A percentile compares a stretch with the other conserved stretches of the same genome.
phyloP scores from a whole-genome alignment of 192 early-diverging fungal genomes.

The Coemansia javaensis region DNA sequence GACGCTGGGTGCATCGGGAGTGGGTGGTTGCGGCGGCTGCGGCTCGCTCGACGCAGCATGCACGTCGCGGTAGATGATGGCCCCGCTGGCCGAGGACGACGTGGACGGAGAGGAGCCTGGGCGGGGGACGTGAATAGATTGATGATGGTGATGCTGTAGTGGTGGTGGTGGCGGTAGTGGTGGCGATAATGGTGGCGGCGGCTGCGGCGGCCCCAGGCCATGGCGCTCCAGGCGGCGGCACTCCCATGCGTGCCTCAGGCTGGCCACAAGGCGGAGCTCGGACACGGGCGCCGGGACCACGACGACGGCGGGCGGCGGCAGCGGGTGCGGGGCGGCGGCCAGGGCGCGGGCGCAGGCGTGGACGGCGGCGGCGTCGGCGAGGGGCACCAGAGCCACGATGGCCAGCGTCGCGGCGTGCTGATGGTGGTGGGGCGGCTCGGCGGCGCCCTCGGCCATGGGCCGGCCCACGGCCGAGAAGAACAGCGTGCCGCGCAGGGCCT shows the following conservation, averaged over 20 bases:
- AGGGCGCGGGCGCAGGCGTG: constrained; percentile 14
- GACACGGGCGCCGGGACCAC: constrained; percentile 33
- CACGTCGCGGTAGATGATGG: constrained; percentile 25
- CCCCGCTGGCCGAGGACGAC: constrained; percentile 21
- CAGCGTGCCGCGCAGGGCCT: constrained; percentile 41
- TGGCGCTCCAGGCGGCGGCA: constrained; percentile 15
- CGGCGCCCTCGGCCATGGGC: not conserved
- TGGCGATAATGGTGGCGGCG: not conserved
- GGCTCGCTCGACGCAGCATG: constrained; percentile 3
- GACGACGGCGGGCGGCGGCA: constrained; percentile 39
- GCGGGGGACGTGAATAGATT: too few relatives aligned
- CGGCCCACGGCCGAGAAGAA: constrained; percentile 9
- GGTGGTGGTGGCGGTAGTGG: too few relatives aligned
- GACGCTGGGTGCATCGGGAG: too few relatives aligned
- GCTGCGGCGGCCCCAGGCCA: not conserved
- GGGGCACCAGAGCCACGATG: constrained; percentile 29
- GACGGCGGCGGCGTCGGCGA: constrained; percentile 6
- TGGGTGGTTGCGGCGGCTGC: too few relatives aligned
- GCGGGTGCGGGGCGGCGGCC: constrained; percentile 21
- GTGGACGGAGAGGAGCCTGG: too few relatives aligned
- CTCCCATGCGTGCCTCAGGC: constrained; percentile 29
- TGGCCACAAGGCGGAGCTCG: constrained; percentile 26
- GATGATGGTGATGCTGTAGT: too few relatives aligned
- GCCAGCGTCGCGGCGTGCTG: constrained; percentile 27
- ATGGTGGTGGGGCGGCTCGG: too few relatives aligned